Evolutionary conservation across 441 rosid species (phyloP).

Genomic region (Flueggea neowawraea): DNA sequence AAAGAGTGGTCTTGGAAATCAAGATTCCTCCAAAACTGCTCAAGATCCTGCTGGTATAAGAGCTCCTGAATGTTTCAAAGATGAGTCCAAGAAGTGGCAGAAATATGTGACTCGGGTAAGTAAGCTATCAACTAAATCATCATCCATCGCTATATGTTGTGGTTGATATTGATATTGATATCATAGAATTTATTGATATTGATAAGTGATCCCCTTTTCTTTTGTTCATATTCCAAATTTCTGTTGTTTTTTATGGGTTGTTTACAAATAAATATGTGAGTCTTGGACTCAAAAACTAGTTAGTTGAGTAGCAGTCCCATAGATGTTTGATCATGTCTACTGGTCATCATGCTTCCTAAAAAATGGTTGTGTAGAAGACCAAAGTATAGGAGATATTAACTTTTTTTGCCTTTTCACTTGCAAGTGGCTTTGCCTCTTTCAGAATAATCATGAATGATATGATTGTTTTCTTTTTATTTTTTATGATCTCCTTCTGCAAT

Average conservation of each 20-base stretch:
- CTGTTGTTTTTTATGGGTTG: too few relatives aligned
- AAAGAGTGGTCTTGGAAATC: slow-evolving; percentile 29
- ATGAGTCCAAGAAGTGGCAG: slow-evolving; percentile 90
- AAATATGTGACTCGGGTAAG: slow-evolving; percentile 89
- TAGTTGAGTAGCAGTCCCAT: too few relatives aligned
- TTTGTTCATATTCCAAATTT: background rate
- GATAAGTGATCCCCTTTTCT: background rate
- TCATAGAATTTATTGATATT: background rate
- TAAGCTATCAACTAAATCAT: slow-evolving; percentile 2
- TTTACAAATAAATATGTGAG: too few relatives aligned
- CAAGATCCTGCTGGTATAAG: slow-evolving; percentile 33
- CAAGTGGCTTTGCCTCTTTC: too few relatives aligned
- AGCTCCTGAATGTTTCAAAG: slow-evolving; percentile 60
- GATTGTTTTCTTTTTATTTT: background rate
- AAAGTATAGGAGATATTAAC: too few relatives aligned
- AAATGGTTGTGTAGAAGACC: too few relatives aligned
- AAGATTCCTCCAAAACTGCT: slow-evolving; percentile 32
- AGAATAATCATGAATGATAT: background rate
- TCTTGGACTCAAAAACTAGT: too few relatives aligned
- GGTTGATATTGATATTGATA: background rate
- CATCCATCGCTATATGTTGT: background rate
- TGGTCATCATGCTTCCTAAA: too few relatives aligned
- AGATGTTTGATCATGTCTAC: too few relatives aligned
- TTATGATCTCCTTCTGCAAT: background rate
- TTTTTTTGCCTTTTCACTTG: too few relatives aligned